phyloP scores from a whole-genome alignment of 2,329 filamentous ascomycete genomes.

The Byssothecium circinans region DNA sequence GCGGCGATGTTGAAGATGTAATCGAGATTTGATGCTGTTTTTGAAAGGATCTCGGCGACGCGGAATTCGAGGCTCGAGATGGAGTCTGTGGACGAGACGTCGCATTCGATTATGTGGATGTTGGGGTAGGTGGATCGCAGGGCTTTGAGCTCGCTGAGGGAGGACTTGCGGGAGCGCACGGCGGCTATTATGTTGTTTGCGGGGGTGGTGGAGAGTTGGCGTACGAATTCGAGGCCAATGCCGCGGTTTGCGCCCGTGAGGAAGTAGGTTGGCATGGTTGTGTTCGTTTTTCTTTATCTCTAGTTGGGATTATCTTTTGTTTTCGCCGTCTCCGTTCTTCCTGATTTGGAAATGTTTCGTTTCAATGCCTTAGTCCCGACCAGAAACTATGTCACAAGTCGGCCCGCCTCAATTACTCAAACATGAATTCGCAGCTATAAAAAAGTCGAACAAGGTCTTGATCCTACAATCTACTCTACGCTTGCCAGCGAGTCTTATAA shows the following conservation, averaged over 20 bases:
- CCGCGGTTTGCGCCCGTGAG: constrained; percentile 37
- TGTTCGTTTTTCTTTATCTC: no score
- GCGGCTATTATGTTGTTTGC: constrained; percentile 45
- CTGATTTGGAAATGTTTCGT: neutral
- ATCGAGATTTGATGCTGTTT: constrained; percentile 45
- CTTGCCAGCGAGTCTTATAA: neutral
- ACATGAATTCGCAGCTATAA: no score
- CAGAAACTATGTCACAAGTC: no score
- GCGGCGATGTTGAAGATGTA: constrained; percentile 48
- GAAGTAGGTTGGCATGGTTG: constrained; percentile 36
- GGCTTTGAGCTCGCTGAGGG: constrained; percentile 32
- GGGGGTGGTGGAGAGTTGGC: constrained; percentile 32
- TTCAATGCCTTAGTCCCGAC: neutral
- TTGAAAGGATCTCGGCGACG: constrained; percentile 33
- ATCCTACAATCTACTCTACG: no score
- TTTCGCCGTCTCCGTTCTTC: neutral
- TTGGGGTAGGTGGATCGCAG: constrained; percentile 23
- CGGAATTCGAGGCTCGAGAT: constrained; percentile 41
- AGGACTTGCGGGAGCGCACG: constrained; percentile 39
- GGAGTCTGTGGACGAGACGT: constrained; percentile 38
- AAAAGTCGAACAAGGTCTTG: no score
- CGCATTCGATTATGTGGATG: constrained; percentile 47
- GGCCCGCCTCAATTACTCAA: no score
- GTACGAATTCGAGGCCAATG: constrained; percentile 35
- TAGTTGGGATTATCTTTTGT: neutral